These are phyloP conservation scores for Magnolia kwangsiensis DNA, from an alignment of 164 flowering plant genomes.

Conservation along the genomic window DNA sequence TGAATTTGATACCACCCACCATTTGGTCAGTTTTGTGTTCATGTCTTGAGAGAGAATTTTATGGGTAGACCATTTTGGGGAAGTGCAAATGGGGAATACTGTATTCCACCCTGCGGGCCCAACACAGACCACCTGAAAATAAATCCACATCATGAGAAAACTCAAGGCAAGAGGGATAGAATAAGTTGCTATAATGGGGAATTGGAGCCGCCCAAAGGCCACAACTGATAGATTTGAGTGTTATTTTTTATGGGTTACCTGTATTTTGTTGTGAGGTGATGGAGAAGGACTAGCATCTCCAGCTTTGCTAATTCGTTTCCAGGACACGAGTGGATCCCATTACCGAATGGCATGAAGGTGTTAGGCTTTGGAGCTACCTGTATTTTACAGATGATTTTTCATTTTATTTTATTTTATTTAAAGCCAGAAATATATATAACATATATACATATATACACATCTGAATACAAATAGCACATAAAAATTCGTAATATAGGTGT, in stretches of 20 bases:
- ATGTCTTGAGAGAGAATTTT: slow-evolving; percentile 31
- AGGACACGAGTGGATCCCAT: slow-evolving; percentile 88
- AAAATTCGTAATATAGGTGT: neutral
- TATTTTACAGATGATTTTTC: neutral
- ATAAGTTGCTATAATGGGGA: no score
- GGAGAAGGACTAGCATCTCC: slow-evolving; percentile 80
- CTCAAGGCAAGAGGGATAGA: neutral
- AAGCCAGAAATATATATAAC: no score
- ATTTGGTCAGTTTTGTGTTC: neutral
- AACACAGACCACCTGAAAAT: slow-evolving; percentile 65
- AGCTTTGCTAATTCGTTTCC: slow-evolving; percentile 96
- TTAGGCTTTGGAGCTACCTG: slow-evolving; percentile 91
- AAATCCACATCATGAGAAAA: neutral
- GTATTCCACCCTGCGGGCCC: slow-evolving; percentile 74
- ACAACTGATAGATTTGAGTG: no score
- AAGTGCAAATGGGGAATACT: slow-evolving; percentile 92
- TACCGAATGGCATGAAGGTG: slow-evolving; percentile 95
- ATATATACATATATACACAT: no score
- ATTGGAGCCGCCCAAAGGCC: no score
- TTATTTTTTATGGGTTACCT: slow-evolving; percentile 38
- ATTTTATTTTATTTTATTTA: no score
- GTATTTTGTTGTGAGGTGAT: slow-evolving; percentile 94
- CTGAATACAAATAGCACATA: no score
- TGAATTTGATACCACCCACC: neutral
- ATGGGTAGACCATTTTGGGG: slow-evolving; percentile 89